Evolutionary conservation across 441 rosid species (phyloP).

Genomic region (Erodium chrysanthum): DNA sequence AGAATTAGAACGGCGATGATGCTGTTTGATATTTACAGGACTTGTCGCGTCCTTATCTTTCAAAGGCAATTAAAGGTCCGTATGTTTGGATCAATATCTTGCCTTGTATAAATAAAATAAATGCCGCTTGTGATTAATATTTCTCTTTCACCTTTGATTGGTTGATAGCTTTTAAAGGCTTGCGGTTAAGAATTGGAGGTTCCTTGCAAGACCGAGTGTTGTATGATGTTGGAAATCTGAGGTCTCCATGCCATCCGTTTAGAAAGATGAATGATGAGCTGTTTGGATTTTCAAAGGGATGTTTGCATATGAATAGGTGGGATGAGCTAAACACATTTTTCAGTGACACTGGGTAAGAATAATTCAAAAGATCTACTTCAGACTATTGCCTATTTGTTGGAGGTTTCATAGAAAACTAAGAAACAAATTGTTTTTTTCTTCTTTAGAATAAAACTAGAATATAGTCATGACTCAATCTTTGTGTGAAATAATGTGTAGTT

Average conservation of each 20-base stretch:
- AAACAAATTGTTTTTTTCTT: too few species aligned
- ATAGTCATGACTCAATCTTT: too few species aligned
- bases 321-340: conserved; percentile 62
- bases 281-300: conserved; percentile 89
- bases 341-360: conserved; percentile 50
- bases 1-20: conserved; percentile 9
- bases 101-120: too few species aligned
- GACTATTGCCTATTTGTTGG: too few species aligned
- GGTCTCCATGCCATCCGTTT: conserved; percentile 68
- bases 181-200: conserved; percentile 92
- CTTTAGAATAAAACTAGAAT: too few species aligned
- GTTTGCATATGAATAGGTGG: conserved; percentile 85
- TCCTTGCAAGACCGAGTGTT: conserved; percentile 88
- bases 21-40: conserved; percentile 39
- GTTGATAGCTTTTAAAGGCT: conserved; percentile 49
- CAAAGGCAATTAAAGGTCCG: conserved; percentile 64
- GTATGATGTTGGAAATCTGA: conserved; percentile 54
- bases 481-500: too few species aligned
- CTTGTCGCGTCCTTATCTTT: conserved; percentile 62
- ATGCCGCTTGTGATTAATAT: not conserved
- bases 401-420: too few species aligned
- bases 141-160: not conserved
- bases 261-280: conserved; percentile 45
- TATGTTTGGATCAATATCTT: not conserved
- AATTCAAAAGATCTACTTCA: too few species aligned